Percentiles rank a stretch among this genome's conserved stretches.
Conservation (phyloP, 768 basidiomycete genomes). For the Phanerochaete sordida region DNA sequence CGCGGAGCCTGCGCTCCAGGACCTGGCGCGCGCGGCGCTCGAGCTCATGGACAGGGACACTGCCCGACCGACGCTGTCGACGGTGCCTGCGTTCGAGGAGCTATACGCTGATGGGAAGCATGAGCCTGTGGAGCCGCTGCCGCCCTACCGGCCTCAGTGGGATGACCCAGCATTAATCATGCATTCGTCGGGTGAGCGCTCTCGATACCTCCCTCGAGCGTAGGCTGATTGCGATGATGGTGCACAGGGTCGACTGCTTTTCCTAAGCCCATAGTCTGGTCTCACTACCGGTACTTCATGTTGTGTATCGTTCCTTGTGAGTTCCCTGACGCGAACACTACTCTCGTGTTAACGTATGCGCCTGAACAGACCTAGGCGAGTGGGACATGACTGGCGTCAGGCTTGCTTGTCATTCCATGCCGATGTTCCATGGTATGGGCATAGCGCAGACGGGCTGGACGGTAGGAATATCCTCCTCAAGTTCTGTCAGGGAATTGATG, state of each 20-base stretch:
- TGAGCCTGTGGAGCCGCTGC: neutral
- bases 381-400: constrained; percentile 20
- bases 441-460: too few species aligned
- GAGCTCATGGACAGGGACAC: constrained; percentile 12
- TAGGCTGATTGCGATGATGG: neutral
- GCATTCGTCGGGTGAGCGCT: constrained; percentile 21
- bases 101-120: neutral
- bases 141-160: neutral
- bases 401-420: constrained; percentile 17
- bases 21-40: constrained; percentile 19
- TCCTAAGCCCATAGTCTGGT: constrained; percentile 16
- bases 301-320: neutral
- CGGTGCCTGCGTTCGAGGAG: constrained; percentile 19
- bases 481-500: too few species aligned
- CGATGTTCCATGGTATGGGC: constrained; percentile 30
- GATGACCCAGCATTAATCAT: constrained; percentile 11
- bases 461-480: too few species aligned
- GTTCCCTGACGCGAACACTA: neutral
- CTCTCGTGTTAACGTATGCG: neutral
- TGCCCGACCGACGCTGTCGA: neutral
- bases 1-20: constrained; percentile 21
- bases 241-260: constrained; percentile 17
- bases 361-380: constrained; percentile 21
- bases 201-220: neutral
- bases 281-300: constrained; percentile 7